phyloP scores from a whole-genome alignment of 108 stramenopile species.

The Chaetoceros muelleri region DNA sequence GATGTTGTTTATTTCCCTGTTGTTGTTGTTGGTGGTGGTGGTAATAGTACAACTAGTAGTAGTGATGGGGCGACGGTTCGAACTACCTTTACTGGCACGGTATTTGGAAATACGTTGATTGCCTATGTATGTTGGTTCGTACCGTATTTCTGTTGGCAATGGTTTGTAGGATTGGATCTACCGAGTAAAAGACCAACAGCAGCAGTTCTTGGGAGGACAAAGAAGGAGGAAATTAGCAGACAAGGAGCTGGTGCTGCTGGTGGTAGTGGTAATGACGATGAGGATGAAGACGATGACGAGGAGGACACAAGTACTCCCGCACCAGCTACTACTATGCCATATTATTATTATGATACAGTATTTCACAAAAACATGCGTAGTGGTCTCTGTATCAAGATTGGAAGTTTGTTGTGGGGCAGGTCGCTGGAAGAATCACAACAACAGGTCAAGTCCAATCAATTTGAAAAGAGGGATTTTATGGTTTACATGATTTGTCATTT shows the following conservation, averaged over 20 bases:
- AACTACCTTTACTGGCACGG: conserved; percentile 19
- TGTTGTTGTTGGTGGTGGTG: neutral
- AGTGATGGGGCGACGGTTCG: conserved; percentile 10
- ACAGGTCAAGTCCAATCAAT: conserved; percentile 33
- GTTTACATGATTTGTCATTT: conserved; percentile 39
- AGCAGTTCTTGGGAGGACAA: neutral
- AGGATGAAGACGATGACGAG: conserved; percentile 4
- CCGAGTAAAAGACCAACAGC: neutral
- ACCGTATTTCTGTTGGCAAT: conserved; percentile 20
- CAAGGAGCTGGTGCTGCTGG: neutral
- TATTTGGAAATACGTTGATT: conserved; percentile 28
- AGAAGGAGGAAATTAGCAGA: conserved; percentile 9
- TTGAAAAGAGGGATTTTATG: conserved; percentile 39
- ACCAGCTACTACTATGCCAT: no score
- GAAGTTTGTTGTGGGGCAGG: conserved; percentile 30
- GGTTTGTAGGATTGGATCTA: neutral
- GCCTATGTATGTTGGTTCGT: conserved; percentile 46
- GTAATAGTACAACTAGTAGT: neutral
- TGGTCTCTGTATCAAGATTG: conserved; percentile 23
- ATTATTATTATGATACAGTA: conserved; percentile 55
- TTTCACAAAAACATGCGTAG: conserved; percentile 36
- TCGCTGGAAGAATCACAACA: conserved; percentile 22
- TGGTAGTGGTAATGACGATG: neutral
- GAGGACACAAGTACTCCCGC: conserved; percentile 9
- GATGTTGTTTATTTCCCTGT: conserved; percentile 24